A percentile compares a stretch with the other conserved stretches of the same genome.
These are phyloP conservation scores for Acephala macrosclerotiorum DNA, from an alignment of 2,329 filamentous ascomycete genomes.

Conservation along the genomic window DNA sequence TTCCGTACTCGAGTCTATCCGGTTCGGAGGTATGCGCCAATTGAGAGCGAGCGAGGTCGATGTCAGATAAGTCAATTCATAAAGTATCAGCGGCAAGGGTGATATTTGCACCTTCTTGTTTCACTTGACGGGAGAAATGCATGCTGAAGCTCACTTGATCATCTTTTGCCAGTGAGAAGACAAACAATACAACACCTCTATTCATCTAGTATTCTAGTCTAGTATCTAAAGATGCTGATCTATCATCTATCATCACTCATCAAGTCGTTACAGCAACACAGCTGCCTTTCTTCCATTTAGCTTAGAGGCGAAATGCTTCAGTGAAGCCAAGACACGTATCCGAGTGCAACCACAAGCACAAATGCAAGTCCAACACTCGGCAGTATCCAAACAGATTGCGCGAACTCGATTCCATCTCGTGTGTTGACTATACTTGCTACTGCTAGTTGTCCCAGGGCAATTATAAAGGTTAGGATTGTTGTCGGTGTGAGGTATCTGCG, in stretches of 20 bases:
- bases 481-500: conserved; percentile 13
- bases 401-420: conserved; percentile 14
- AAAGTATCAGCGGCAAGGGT: no score
- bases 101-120: no score
- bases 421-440: conserved; percentile 21
- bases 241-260: not conserved
- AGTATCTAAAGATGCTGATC: not conserved
- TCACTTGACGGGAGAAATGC: no score
- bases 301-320: no score
- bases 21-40: no score
- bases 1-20: no score
- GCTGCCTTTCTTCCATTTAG: no score
- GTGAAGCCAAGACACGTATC: not conserved
- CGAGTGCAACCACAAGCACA: not conserved
- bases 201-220: not conserved
- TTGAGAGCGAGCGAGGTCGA: no score
- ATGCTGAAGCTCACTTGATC: no score
- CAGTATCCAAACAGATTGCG: conserved; percentile 23
- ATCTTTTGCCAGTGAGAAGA: no score
- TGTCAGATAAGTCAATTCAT: no score
- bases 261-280: not conserved
- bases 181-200: no score
- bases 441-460: conserved; percentile 5
- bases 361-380: conserved; percentile 21
- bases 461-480: conserved; percentile 12